Evolutionary conservation across 1,284 basidiomycete species (phyloP).

Genomic region (Meira nashicola): DNA sequence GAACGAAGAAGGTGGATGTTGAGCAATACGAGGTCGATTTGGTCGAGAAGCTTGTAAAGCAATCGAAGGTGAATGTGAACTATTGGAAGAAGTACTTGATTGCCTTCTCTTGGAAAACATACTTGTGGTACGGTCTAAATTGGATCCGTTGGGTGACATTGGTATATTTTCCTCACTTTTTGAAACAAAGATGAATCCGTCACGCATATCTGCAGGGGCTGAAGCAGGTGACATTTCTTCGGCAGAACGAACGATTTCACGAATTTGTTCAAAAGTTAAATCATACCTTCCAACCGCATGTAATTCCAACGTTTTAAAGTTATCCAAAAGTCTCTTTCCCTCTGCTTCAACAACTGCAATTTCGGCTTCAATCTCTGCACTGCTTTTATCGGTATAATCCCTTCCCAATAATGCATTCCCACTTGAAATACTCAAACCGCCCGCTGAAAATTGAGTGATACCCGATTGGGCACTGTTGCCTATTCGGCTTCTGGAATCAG

Average conservation of each 20-base stretch:
- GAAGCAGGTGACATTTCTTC: not conserved
- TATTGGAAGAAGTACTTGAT: not conserved
- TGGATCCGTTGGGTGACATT: slow-evolving; percentile 5
- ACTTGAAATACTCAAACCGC: slow-evolving; percentile 5
- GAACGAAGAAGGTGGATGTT: not conserved
- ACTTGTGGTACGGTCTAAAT: not conserved
- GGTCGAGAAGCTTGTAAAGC: slow-evolving; percentile 2
- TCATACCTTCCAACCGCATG: slow-evolving; percentile 21
- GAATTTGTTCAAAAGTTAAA: slow-evolving; percentile 13
- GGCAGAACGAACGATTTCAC: not conserved
- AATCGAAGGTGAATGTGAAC: not conserved
- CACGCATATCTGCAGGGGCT: not conserved
- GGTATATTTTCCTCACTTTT: not conserved
- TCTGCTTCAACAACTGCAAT: slow-evolving; percentile 35
- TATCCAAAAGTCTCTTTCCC: slow-evolving; percentile 30
- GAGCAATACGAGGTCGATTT: slow-evolving; percentile 20
- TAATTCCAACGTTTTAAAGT: slow-evolving; percentile 27
- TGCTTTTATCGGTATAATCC: slow-evolving; percentile 26
- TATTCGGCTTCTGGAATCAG: too few species aligned
- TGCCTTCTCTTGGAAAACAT: not conserved
- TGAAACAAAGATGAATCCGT: not conserved
- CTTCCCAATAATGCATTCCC: slow-evolving; percentile 22
- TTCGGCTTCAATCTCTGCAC: slow-evolving; percentile 38
- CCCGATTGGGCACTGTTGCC: too few species aligned
- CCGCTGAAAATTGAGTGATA: not conserved